Conservation (phyloP, 2,329 filamentous ascomycete species). For the Epichloe gansuensis region DNA sequence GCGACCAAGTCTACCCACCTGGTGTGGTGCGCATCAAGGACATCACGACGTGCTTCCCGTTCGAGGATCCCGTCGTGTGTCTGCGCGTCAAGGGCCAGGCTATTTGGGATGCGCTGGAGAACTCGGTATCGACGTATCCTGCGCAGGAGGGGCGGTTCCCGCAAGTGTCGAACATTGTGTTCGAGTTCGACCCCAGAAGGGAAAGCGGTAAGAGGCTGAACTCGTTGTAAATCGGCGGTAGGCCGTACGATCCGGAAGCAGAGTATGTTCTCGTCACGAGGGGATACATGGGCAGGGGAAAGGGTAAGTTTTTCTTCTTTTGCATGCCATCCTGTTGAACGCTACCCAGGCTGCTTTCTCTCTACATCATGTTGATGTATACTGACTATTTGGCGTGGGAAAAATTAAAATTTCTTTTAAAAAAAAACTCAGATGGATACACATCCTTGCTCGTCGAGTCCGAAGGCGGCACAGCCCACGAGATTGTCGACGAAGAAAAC, state of each 20-base stretch:
- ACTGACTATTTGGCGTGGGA: neutral
- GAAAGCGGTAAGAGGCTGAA: constrained; percentile 50
- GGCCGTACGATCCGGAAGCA: constrained; percentile 46
- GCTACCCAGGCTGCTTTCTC: neutral
- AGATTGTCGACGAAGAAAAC: constrained; percentile 74
- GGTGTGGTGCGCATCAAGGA: constrained; percentile 68
- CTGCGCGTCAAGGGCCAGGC: constrained; percentile 58
- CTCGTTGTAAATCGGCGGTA: constrained; percentile 45
- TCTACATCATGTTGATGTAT: neutral
- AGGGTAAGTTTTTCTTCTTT: constrained; percentile 27
- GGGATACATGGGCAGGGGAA: constrained; percentile 80
- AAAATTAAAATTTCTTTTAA: neutral
- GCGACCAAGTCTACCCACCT: constrained; percentile 78
- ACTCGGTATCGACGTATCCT: constrained; percentile 67
- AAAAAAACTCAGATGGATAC: constrained; percentile 50
- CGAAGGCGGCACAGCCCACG: constrained; percentile 63
- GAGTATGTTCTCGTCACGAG: constrained; percentile 66
- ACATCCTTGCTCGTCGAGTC: constrained; percentile 59
- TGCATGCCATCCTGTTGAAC: neutral
- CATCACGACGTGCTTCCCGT: constrained; percentile 81
- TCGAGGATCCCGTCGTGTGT: constrained; percentile 79
- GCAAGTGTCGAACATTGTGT: constrained; percentile 73
- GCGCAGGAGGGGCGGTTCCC: constrained; percentile 75
- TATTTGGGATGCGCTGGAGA: constrained; percentile 71
- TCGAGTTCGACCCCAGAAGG: constrained; percentile 54